Conservation (phyloP, 768 basidiomycete genomes). For the Guyanaporus albipodus region DNA sequence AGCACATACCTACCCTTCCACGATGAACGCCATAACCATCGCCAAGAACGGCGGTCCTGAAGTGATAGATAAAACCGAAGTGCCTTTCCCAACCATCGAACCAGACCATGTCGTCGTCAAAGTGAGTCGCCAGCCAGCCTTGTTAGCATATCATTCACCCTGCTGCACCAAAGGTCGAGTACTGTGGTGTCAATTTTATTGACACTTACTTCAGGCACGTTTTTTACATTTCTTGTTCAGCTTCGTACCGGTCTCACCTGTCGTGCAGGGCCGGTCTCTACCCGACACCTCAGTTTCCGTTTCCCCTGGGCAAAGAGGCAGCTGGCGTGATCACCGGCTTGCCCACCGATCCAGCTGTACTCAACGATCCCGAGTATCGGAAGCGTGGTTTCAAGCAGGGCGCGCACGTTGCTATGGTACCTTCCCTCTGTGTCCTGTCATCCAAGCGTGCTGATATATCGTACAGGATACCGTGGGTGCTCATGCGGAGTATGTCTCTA, state of each 20-base stretch:
- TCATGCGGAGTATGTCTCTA: slow-evolving; percentile 70
- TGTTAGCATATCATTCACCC: too few species aligned
- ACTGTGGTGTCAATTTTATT: slow-evolving; percentile 83
- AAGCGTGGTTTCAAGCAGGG: slow-evolving; percentile 64
- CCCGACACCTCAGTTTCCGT: slow-evolving; percentile 52
- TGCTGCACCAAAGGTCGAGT: too few species aligned
- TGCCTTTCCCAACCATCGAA: slow-evolving; percentile 64
- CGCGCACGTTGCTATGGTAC: slow-evolving; percentile 66
- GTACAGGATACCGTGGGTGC: slow-evolving; percentile 43
- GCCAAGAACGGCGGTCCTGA: slow-evolving; percentile 72
- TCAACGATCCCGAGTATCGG: slow-evolving; percentile 60
- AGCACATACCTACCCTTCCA: slow-evolving; percentile 60
- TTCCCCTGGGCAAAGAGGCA: slow-evolving; percentile 71
- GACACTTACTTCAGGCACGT: slow-evolving; percentile 75
- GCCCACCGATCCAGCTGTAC: slow-evolving; percentile 60
- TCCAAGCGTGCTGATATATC: background rate
- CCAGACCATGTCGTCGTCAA: slow-evolving; percentile 55
- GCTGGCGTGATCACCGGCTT: slow-evolving; percentile 73
- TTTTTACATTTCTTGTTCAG: background rate
- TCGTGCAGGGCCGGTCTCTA: slow-evolving; percentile 60
- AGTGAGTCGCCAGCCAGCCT: slow-evolving; percentile 12
- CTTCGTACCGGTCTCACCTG: background rate
- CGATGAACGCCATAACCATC: slow-evolving; percentile 70
- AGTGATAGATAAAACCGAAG: slow-evolving; percentile 60
- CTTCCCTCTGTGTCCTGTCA: slow-evolving; percentile 15